Evolutionary conservation across 129 eudicot species (phyloP).

Genomic region (Artemisia argyi): DNA sequence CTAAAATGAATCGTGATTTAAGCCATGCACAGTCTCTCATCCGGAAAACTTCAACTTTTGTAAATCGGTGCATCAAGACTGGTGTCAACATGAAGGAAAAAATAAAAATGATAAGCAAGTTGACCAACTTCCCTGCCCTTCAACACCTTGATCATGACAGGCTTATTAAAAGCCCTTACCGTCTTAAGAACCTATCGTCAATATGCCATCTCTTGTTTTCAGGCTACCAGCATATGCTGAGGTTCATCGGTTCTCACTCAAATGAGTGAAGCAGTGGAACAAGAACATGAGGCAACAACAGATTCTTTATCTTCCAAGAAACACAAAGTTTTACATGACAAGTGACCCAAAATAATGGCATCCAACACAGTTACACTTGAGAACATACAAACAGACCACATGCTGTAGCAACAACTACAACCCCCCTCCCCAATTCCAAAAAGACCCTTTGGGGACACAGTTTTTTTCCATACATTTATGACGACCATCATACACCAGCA

Average conservation of each 20-base stretch:
- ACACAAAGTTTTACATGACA: slow-evolving; percentile 41
- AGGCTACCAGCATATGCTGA: neutral
- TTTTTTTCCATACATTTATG: slow-evolving; percentile 30
- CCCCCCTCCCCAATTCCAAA: slow-evolving; percentile 25
- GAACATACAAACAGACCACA: slow-evolving; percentile 38
- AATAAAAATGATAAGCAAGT: neutral
- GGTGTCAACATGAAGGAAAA: neutral
- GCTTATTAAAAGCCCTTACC: neutral
- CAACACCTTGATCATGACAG: neutral
- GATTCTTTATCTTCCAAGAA: slow-evolving; percentile 36
- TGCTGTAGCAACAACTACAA: slow-evolving; percentile 15
- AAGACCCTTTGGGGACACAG: slow-evolving; percentile 24
- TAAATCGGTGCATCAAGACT: too few species aligned
- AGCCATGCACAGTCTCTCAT: too few species aligned
- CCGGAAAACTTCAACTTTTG: too few species aligned
- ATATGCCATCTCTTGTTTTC: neutral
- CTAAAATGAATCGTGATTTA: too few species aligned
- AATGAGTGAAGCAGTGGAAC: neutral
- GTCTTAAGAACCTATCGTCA: neutral
- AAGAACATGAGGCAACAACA: slow-evolving; percentile 14
- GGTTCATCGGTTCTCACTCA: neutral
- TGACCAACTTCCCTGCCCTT: neutral
- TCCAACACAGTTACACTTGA: slow-evolving; percentile 20
- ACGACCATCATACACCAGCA: slow-evolving; percentile 28
- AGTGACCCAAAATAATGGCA: slow-evolving; percentile 34